A percentile compares a stretch with the other conserved stretches of the same genome.
phyloP scores from a whole-genome alignment of 805 yeast species.

The Isabelozyma rhagii region DNA sequence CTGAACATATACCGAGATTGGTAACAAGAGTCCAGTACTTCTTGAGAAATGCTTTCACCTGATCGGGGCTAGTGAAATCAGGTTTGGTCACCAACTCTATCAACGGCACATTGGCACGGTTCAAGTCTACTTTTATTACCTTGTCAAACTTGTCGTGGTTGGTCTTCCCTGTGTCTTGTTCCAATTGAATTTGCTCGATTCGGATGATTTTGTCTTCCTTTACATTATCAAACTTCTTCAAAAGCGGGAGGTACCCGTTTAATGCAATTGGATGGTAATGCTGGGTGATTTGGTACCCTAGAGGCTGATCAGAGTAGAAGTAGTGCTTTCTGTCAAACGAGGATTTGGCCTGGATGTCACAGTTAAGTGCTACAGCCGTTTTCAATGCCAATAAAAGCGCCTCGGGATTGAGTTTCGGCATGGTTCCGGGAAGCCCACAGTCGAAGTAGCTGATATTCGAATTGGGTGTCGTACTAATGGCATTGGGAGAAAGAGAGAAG shows the following conservation, averaged over 20 bases:
- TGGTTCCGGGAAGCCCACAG: constrained; percentile 88
- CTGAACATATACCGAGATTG: constrained; percentile 72
- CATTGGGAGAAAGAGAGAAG: constrained; percentile 57
- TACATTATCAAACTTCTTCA: constrained; percentile 52
- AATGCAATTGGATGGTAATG: constrained; percentile 75
- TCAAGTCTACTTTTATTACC: constrained; percentile 62
- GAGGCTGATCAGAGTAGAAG: constrained; percentile 93
- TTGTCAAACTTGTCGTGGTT: constrained; percentile 45
- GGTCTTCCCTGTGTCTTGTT: constrained; percentile 92
- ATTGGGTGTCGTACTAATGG: constrained; percentile 58
- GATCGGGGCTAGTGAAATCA: constrained; percentile 63
- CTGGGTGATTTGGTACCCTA: constrained; percentile 95
- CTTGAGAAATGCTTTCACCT: constrained; percentile 75
- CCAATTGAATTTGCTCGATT: constrained; percentile 82
- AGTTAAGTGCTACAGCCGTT: constrained; percentile 68
- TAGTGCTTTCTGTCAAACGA: constrained; percentile 93
- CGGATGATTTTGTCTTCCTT: constrained; percentile 46
- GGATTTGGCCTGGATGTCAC: constrained; percentile 53
- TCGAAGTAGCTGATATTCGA: constrained; percentile 74
- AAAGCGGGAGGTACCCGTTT: constrained; percentile 56
- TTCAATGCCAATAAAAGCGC: constrained; percentile 68
- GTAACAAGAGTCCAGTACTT: constrained; percentile 74
- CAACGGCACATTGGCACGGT: constrained; percentile 81
- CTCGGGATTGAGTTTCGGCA: constrained; percentile 75
- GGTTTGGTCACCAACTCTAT: constrained; percentile 92